These are phyloP conservation scores for Blastobotrys niveus DNA, from an alignment of 1,139 yeast species.

Conservation along the genomic window DNA sequence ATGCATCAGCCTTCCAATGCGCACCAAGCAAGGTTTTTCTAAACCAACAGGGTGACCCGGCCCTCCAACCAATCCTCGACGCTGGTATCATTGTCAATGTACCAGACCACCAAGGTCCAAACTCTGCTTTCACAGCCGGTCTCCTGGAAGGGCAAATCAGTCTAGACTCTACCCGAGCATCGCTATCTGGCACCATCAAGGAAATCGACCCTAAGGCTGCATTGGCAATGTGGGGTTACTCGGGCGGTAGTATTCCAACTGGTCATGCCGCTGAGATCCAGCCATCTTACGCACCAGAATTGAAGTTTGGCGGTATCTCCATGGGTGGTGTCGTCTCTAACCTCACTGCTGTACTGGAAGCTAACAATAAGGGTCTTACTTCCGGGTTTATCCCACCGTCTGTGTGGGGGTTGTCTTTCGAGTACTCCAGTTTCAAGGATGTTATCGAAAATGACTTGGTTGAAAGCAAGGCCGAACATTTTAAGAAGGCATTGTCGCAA, in stretches of 20 bases:
- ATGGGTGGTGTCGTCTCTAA: conserved; percentile 28
- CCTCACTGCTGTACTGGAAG: conserved; percentile 19
- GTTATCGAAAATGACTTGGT: conserved; percentile 15
- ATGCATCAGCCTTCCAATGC: conserved; percentile 26
- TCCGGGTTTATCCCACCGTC: conserved; percentile 31
- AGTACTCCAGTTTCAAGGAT: conserved; percentile 24
- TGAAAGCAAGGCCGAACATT: conserved; percentile 17
- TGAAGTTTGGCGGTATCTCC: conserved; percentile 26
- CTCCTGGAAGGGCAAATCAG: conserved; percentile 25
- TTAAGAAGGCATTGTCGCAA: conserved; percentile 16
- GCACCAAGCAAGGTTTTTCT: conserved; percentile 27
- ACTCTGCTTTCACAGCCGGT: conserved; percentile 26
- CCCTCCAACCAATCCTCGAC: conserved; percentile 9
- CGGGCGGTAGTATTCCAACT: conserved; percentile 30
- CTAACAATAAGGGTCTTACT: conserved; percentile 18
- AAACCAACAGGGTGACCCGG: not conserved
- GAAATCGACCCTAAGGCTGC: conserved; percentile 19
- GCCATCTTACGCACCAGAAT: conserved; percentile 29
- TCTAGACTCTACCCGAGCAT: conserved; percentile 28
- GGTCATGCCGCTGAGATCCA: conserved; percentile 34
- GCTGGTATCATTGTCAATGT: conserved; percentile 17
- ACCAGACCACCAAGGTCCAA: conserved; percentile 31
- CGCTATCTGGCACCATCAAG: conserved; percentile 11
- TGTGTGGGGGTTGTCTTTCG: conserved; percentile 28
- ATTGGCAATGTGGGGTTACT: conserved; percentile 30